Base-by-base conservation (phyloP, 23 red algal species). In the Cyanidium caldarium region DNA sequence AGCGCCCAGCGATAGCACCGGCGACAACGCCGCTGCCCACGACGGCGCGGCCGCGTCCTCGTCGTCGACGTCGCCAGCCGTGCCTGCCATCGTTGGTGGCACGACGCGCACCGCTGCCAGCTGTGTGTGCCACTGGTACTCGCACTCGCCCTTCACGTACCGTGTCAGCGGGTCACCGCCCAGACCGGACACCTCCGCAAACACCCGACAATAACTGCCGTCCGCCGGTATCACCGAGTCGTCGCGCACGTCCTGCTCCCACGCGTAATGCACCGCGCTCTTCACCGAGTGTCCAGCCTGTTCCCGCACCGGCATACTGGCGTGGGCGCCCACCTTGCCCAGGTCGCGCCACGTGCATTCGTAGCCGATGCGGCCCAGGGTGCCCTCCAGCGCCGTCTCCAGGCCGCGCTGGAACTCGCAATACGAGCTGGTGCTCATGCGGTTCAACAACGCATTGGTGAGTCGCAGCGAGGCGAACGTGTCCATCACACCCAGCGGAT, bases 231-330 rank as follows among this genome's bases (percentile, higher is more conserved):
- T 68, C 17, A 56, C 34, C 56, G 70, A 23, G 21, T 77, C 43
- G 66, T 94, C 88, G 35, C 88, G 44, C 15, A 38, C 29, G 56
- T 94, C 88, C 23, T 61, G 17, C 34, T 72, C 66, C 28, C 79
- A 65, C 0, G 40, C 34, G 65, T 94, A 81, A 28, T 45, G 56
- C 7, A 94, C 37, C 16, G 69, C 39, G 29, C 75, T 86, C 56
- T 86, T 86, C 45, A 79, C 77, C 31, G 76, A 70, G 36, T 78
- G 57, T 38, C 81, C 81, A 13, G 81, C 80, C 31, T 94, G 80
- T 45, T 94, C 82, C 34, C 82, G 39, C 1, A 94, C 75, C 21
- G 76, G 42, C 28, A 75, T 61, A 46, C 45, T 61, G 14, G 70
- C 70, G 7, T 58, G 69, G 12, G 77, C 67, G 36, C 58, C 72